Conservation (phyloP, 2,329 filamentous ascomycete genomes). For the Colletotrichum zoysiae region DNA sequence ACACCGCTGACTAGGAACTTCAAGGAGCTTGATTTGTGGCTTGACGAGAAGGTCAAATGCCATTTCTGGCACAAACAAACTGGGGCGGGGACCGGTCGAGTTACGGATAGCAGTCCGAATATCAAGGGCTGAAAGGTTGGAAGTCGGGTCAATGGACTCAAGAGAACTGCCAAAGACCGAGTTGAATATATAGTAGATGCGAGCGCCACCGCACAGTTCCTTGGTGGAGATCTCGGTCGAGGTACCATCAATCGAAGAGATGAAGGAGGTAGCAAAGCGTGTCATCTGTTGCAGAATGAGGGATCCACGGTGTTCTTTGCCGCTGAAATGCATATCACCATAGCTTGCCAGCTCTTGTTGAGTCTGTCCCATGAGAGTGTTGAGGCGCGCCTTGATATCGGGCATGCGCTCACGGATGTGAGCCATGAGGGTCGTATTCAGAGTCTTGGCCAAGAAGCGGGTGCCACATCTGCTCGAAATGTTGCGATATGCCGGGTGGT, state of each 20-base stretch:
- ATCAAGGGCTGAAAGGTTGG: slow-evolving; percentile 92
- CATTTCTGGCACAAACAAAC: slow-evolving; percentile 96
- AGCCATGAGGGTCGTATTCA: slow-evolving; percentile 94
- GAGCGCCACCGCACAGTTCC: slow-evolving; percentile 92
- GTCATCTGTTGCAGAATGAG: slow-evolving; percentile 98
- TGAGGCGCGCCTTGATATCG: slow-evolving; percentile 97
- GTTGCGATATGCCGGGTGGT: slow-evolving; percentile 96
- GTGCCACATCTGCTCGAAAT: slow-evolving; percentile 95
- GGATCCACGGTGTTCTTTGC: slow-evolving; percentile 95
- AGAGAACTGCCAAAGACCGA: slow-evolving; percentile 97
- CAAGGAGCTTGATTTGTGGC: slow-evolving; percentile 96
- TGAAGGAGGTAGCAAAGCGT: slow-evolving; percentile 96
- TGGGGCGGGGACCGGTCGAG: slow-evolving; percentile 94
- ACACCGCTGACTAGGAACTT: slow-evolving; percentile 94
- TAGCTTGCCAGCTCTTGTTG: slow-evolving; percentile 98
- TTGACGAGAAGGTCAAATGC: slow-evolving; percentile 98
- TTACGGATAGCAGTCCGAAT: slow-evolving; percentile 98
- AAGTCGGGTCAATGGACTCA: slow-evolving; percentile 95
- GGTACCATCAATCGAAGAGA: slow-evolving; percentile 97
- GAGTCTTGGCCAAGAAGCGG: slow-evolving; percentile 91
- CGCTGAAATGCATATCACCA: slow-evolving; percentile 96
- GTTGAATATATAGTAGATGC: slow-evolving; percentile 99
- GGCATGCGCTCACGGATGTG: slow-evolving; percentile 96
- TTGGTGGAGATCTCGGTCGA: slow-evolving; percentile 99
- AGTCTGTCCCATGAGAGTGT: slow-evolving; percentile 99